These are phyloP conservation scores for Botrytis porri DNA, from an alignment of 2,329 filamentous ascomycete species.

Conservation along the genomic window DNA sequence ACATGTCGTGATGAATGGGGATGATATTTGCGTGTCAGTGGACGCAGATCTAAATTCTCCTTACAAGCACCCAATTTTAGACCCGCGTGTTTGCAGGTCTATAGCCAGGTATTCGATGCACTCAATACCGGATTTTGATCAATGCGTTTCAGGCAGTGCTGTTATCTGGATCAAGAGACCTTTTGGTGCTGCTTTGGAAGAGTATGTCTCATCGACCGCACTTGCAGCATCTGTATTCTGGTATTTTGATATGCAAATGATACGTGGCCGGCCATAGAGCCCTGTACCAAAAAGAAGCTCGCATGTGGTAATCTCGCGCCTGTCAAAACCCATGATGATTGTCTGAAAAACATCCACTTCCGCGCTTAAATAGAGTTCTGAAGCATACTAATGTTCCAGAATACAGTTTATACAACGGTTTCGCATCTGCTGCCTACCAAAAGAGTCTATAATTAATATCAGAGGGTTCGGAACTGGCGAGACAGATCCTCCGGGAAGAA, in stretches of 20 bases:
- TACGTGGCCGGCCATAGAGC: not conserved
- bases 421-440: slow-evolving; percentile 4
- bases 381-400: not conserved
- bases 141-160: not conserved
- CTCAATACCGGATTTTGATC: not conserved
- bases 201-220: not conserved
- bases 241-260: not conserved
- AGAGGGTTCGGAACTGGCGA: not conserved
- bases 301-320: not conserved
- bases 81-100: not conserved
- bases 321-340: slow-evolving; percentile 4
- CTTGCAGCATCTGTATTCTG: not conserved
- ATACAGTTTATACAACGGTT: not conserved
- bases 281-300: not conserved
- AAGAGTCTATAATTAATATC: not conserved
- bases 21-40: not conserved
- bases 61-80: not conserved
- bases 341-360: not conserved
- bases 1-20: not conserved
- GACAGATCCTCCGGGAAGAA: not conserved
- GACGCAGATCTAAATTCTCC: not conserved
- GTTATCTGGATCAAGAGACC: not conserved
- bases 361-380: not conserved
- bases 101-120: not conserved
- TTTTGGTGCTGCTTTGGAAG: not conserved